phyloP scores from a whole-genome alignment of 208 protist species.

The Balamuthia mandrillaris region DNA sequence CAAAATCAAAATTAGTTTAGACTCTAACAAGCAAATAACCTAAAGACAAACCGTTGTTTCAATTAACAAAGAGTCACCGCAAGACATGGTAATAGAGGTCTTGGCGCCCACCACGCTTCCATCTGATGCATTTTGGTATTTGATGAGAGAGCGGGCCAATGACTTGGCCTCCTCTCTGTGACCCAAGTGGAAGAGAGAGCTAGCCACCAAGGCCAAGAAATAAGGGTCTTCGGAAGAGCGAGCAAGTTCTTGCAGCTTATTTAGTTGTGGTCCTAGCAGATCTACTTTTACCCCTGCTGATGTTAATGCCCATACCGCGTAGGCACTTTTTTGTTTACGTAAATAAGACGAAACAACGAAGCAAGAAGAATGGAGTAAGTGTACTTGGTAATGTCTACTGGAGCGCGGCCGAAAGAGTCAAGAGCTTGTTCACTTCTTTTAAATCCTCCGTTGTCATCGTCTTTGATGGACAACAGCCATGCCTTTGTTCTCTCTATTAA shows the following conservation, averaged over 20 bases:
- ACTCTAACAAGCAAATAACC: not conserved
- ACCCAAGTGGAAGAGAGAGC: conserved; percentile 2
- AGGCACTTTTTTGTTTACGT: conserved; percentile 13
- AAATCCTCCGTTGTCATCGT: conserved; percentile 19
- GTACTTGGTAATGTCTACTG: conserved; percentile 36
- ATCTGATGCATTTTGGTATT: not conserved
- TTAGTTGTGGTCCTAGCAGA: conserved; percentile 14
- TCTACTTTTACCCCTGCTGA: conserved; percentile 15
- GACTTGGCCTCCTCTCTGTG: not conserved
- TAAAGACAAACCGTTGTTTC: conserved; percentile 34
- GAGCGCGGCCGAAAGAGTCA: conserved; percentile 45
- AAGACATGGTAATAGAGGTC: conserved; percentile 44
- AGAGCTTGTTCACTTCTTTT: conserved; percentile 6
- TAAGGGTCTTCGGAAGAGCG: conserved; percentile 31
- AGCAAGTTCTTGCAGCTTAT: conserved; percentile 10
- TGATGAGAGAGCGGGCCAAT: not conserved
- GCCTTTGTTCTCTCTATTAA: not conserved
- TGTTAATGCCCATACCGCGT: conserved; percentile 50
- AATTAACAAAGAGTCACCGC: conserved; percentile 19
- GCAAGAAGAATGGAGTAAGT: not conserved
- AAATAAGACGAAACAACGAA: not conserved
- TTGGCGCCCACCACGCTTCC: not conserved
- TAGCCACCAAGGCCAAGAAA: conserved; percentile 40
- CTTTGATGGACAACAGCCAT: conserved; percentile 44
- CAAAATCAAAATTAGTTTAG: not conserved